These are phyloP conservation scores for Pseudofabraea citricarpa DNA, from an alignment of 2,329 filamentous ascomycete genomes.

Conservation along the genomic window DNA sequence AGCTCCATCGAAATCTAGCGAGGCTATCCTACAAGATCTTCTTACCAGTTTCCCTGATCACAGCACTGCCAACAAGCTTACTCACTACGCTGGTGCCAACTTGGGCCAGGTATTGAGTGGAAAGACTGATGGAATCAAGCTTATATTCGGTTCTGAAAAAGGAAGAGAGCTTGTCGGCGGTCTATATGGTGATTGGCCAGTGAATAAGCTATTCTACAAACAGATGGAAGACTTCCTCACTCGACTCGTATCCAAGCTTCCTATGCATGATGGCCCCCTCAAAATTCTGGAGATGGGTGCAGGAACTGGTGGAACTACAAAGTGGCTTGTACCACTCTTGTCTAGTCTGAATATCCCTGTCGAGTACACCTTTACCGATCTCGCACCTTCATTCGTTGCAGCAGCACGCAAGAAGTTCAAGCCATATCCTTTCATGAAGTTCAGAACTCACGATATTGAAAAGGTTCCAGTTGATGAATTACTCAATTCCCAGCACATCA, in stretches of 20 bases:
- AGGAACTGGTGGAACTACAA: conserved; percentile 38
- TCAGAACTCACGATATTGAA: conserved; percentile 10
- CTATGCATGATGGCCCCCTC: conserved; percentile 12
- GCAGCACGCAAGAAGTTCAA: conserved; percentile 16
- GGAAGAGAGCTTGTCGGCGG: conserved; percentile 16
- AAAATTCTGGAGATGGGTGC: conserved; percentile 39
- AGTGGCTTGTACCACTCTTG: conserved; percentile 26
- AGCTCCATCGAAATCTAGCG: conserved; percentile 4
- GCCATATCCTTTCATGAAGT: conserved; percentile 18
- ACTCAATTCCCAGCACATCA: conserved; percentile 7
- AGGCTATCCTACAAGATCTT: conserved; percentile 21
- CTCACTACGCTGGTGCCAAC: conserved; percentile 9
- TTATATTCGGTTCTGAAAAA: conserved; percentile 19
- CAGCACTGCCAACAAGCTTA: conserved; percentile 10
- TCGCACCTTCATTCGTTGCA: conserved; percentile 28
- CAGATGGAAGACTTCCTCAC: conserved; percentile 11
- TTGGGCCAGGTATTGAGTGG: conserved; percentile 16
- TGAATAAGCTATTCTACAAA: conserved; percentile 6
- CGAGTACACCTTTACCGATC: conserved; percentile 38
- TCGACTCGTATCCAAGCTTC: neutral
- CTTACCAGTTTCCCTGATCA: conserved; percentile 29
- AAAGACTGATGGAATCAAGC: conserved; percentile 14
- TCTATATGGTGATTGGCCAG: conserved; percentile 18
- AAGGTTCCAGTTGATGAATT: conserved; percentile 5
- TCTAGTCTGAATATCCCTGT: conserved; percentile 18